Base-by-base conservation (phyloP, 2,329 filamentous ascomycete species). In the Teratosphaeria destructans region DNA sequence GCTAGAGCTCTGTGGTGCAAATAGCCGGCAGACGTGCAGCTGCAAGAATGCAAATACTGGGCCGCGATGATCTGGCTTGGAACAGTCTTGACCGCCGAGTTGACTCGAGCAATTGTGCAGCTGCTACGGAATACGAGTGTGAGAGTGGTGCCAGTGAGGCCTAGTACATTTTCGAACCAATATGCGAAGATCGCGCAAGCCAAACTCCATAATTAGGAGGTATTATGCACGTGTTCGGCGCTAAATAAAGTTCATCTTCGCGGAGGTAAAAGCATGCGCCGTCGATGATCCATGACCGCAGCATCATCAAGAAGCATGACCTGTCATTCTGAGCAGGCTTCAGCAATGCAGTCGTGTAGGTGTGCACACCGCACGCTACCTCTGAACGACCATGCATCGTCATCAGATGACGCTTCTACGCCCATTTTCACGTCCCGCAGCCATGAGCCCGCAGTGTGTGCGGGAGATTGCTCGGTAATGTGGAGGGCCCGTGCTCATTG, bases 401-500 rank as follows among this genome's bases (percentile, higher is more conserved):
- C 14, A 47, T 49, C 43, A 49, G 43, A 49, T 49, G 43, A 49
- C 11, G 37, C 37, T 39, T 39, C 16, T 39, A 3, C 37, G 11
- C 37, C 16, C 23, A 23, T 23, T 23, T 23, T 1, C 23, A 19
- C 43, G 19, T 19, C 8, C n/a, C n/a, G 43, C 19, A 49, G n/a
- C 14, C 35, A 14, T 47, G 43, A 47, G 43, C 43, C 43, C 43
- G 43, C 43, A 16, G 19, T 49, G 43, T 19, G 43, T 19, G 43
- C 43, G 43, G 43, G 43, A 49, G 16, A 49, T 49, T 49, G 43
- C 19, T 49, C 43, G 43, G 43, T 11, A 49, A 49, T 23, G 43
- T 23, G 19, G 43, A 43, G 11, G 49, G 60, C 60, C 57, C 27
- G 55, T 47, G 59, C 59, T 55, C 12, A 57, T 60, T 57, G 55